Base-by-base conservation (phyloP, 2,329 filamentous ascomycete genomes). In the Mollisiaceae sp. region DNA sequence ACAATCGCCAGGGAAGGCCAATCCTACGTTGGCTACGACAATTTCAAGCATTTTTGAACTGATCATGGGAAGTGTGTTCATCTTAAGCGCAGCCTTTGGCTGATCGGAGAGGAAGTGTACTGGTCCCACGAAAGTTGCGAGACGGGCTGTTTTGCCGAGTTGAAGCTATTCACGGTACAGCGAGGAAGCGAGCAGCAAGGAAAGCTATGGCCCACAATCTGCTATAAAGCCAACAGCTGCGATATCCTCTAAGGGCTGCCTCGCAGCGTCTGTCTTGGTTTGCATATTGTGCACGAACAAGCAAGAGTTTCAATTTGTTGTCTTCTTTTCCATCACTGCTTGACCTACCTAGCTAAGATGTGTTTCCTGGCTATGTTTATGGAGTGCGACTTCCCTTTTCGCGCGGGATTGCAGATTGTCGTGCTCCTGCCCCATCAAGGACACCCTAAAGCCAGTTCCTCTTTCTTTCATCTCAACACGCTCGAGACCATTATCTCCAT, bases 371-470 rank as follows among this genome's bases (percentile, higher is more conserved):
- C 27, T 6, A 32, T 32, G 27, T 6, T 3, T 32, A 32, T 54
- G 22, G 27, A 54, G 50, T 35, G 55, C 35, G 55, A 39, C 55
- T 57, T 57, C 55, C 55, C 9, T 57, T 57, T 57, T 39, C n/a
- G 35, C n/a, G 14, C 32, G 32, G 11, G 35, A n/a, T 22, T 41
- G 18, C 35, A 41, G 18, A 14, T 57, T 41, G 55, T 18, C 55
- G 20, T 38, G 55, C 18, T 39, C 55, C 22, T 57, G 32, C 55
- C 55, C 20, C 3, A 39, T 41, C 55, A 22, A 57, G 55, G 20
- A 57, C 36, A 14, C 35, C 27, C n/a, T n/a, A 39, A 57, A 38
- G 32, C 15, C 20, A 39, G 15, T 12, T 20, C 35, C 18, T 39
- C 55, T 38, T 57, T 39, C 55, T 57, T 57, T 39, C 55, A 18